Conservation (phyloP, 805 yeast genomes). For the Schwanniomyces sp. region DNA sequence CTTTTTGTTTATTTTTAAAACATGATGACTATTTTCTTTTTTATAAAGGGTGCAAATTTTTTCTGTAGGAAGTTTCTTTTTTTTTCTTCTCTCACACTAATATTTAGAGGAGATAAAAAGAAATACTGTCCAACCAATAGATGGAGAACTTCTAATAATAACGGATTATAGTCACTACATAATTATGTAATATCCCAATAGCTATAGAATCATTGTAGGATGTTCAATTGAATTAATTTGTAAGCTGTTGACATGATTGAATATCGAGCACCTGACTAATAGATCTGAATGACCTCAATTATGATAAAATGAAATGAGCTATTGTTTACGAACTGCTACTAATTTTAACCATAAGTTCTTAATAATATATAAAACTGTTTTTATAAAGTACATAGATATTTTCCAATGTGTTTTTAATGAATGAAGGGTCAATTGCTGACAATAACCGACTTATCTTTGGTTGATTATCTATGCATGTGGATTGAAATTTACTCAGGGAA, state of each 20-base stretch:
- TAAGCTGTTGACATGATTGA: background rate
- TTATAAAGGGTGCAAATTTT: slow-evolving; percentile 9
- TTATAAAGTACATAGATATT: background rate
- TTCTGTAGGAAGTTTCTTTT: slow-evolving; percentile 8
- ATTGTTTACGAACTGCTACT: background rate
- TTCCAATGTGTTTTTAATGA: background rate
- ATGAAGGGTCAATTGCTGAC: background rate
- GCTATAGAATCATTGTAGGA: background rate
- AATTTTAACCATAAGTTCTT: background rate
- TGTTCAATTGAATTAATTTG: background rate
- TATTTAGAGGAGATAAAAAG: background rate
- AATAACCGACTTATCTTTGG: background rate
- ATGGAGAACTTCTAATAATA: background rate
- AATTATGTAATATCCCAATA: background rate
- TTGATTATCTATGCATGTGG: background rate
- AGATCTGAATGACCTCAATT: background rate
- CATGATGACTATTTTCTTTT: slow-evolving; percentile 7
- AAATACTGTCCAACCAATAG: background rate
- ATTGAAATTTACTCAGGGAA: slow-evolving; percentile 1
- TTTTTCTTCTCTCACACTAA: slow-evolving; percentile 1
- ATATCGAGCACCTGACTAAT: background rate
- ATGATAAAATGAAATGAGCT: background rate
- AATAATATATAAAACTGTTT: too few species aligned
- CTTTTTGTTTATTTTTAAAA: slow-evolving; percentile 7
- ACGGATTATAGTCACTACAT: background rate